phyloP scores from a whole-genome alignment of 2,329 filamentous ascomycete species.

The Aspergillus spinulosporus region DNA sequence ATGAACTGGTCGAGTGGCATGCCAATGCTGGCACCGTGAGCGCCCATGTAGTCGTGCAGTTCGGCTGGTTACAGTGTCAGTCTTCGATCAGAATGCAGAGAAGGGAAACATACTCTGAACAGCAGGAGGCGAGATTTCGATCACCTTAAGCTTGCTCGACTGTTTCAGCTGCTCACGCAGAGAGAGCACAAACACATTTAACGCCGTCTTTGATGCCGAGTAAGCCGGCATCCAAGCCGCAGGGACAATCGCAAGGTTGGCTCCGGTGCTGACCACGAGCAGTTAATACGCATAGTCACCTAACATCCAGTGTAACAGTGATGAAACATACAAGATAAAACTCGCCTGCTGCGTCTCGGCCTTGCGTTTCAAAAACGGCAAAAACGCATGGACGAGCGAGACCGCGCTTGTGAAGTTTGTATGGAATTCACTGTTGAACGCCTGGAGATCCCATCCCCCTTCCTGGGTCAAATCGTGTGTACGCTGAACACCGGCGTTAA shows the following conservation, averaged over 20 bases:
- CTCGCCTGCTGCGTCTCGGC: not conserved
- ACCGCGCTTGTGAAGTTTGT: conserved; percentile 7
- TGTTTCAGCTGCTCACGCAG: conserved; percentile 46
- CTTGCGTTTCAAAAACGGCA: conserved; percentile 35
- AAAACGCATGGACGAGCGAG: conserved; percentile 6
- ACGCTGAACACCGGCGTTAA: conserved; percentile 51
- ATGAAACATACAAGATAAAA: conserved; percentile 6
- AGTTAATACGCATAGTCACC: too few species aligned
- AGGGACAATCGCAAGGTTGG: conserved; percentile 52
- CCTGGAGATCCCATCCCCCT: conserved; percentile 38
- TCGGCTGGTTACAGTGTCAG: conserved; percentile 41
- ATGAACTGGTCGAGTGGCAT: conserved; percentile 52
- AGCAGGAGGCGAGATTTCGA: conserved; percentile 51
- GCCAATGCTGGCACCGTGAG: conserved; percentile 46
- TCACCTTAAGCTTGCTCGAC: conserved; percentile 38
- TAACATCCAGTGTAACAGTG: not conserved
- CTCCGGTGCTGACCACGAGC: conserved; percentile 36
- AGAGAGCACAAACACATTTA: conserved; percentile 51
- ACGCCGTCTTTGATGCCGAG: conserved; percentile 56
- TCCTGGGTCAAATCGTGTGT: conserved; percentile 49
- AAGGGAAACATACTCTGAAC: conserved; percentile 35
- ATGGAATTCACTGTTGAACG: conserved; percentile 41
- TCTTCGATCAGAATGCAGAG: not conserved
- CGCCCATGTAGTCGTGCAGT: conserved; percentile 50
- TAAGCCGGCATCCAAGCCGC: conserved; percentile 52